Base-by-base conservation (phyloP, 495 filamentous ascomycete genomes). In the Penicillium diatomitis region DNA sequence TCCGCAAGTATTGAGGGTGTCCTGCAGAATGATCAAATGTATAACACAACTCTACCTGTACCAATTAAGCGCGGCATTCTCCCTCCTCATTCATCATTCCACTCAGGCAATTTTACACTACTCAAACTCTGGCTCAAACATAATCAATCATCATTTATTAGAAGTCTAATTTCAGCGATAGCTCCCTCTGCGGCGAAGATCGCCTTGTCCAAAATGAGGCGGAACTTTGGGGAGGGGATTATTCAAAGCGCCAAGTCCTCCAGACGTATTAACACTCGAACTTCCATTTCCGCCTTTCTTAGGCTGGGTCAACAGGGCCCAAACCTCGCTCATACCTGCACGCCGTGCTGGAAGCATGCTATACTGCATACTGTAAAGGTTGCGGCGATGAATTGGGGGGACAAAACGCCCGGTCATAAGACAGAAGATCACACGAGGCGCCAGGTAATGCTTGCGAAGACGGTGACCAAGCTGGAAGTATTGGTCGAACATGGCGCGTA, bases 291-390 rank as follows among this genome's bases (percentile, higher is more conserved):
- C 51, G 12, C 49, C 57, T 49, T 72, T 74, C 45, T 68, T 68
- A 6, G 67, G 56, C 54, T 81, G 76, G 2, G 80, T 88, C 49
- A 95, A 66, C 43, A 83, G 77, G 31, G 78, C 67, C 94, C 94
- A 99, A 52, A 96, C 82, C 61, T 96, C 90, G 51, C 74, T 65
- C 43, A 96, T 83, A 2, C 86, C 80, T 0, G 87, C 87, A 5
- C 92, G 73, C 37, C 74, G 81, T 8, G 87, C 83, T 4, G 92
- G 92, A 32, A 99, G 74, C 94, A 97, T 97, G 70, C 87, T 92
- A 68, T 99, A 99, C 67, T 99, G 92, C 57, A 99, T 81, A 49
- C 87, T 90, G 68, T 99, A 99, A 39, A 99, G 73, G 60, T 89
- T 95, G 60, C 90, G 89, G 6, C 92, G 78, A 63, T 95, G 89